Evolutionary conservation across 2,329 filamentous ascomycete genomes (phyloP).

Genomic region (Acrodontium crateriforme): DNA sequence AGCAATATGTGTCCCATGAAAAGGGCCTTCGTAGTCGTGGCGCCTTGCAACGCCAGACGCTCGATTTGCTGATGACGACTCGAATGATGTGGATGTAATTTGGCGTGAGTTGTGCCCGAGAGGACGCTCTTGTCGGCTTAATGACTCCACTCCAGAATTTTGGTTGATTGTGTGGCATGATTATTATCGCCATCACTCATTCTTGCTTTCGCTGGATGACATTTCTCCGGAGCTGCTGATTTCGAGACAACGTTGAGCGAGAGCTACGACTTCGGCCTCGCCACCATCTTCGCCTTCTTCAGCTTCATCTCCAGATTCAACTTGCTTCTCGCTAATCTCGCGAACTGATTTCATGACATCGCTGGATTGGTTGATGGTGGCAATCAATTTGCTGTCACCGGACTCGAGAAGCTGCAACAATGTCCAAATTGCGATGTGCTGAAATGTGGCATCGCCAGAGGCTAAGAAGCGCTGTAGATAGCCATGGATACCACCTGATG

Average conservation of each 20-base stretch:
- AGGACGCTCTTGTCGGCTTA: too few species aligned
- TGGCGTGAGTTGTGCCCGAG: too few species aligned
- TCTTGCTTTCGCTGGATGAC: too few species aligned
- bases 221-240: too few species aligned
- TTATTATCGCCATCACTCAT: too few species aligned
- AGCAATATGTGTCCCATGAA: too few species aligned
- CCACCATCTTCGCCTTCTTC: conserved; percentile 80
- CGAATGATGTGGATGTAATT: too few species aligned
- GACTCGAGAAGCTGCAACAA: conserved; percentile 90
- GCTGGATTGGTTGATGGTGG: conserved; percentile 75
- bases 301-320: conserved; percentile 65
- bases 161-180: too few species aligned
- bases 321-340: conserved; percentile 74
- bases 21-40: too few species aligned
- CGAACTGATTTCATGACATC: conserved; percentile 88
- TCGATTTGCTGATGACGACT: too few species aligned
- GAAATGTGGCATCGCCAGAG: conserved; percentile 91
- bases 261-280: conserved; percentile 80
- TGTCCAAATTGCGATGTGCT: conserved; percentile 98
- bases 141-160: too few species aligned
- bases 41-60: too few species aligned
- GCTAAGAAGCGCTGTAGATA: conserved; percentile 87
- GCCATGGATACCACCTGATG: conserved; percentile 86
- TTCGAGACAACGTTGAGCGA: conserved; percentile 82
- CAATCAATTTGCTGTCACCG: conserved; percentile 78